Evolutionary conservation across 768 basidiomycete genomes (phyloP).

Genomic region (Phanerochaete sordida): DNA sequence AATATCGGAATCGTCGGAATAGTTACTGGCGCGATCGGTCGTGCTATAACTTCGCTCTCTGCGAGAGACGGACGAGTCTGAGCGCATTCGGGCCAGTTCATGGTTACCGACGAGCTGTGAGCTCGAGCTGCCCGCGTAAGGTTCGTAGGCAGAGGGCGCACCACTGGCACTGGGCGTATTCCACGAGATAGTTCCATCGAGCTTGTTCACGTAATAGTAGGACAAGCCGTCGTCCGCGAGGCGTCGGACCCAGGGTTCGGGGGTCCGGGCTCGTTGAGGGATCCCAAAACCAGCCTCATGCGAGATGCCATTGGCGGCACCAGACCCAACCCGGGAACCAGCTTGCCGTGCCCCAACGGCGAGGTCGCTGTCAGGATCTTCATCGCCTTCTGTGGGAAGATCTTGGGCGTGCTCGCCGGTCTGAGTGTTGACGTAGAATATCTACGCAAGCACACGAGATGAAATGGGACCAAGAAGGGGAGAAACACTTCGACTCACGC

Average conservation of each 20-base stretch:
- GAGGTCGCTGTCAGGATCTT: constrained; percentile 63
- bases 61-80: constrained; percentile 20
- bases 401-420: constrained; percentile 82
- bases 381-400: constrained; percentile 71
- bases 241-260: constrained; percentile 73
- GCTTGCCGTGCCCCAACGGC: constrained; percentile 51
- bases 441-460: constrained; percentile 41
- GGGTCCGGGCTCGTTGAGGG: constrained; percentile 53
- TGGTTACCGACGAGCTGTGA: not conserved
- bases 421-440: constrained; percentile 92
- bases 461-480: not conserved
- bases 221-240: constrained; percentile 16
- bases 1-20: constrained; percentile 79
- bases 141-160: not conserved
- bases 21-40: constrained; percentile 54
- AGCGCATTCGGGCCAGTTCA: constrained; percentile 4
- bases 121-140: not conserved
- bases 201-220: constrained; percentile 48
- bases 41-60: constrained; percentile 28
- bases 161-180: constrained; percentile 41
- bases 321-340: constrained; percentile 50
- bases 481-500: constrained; percentile 47
- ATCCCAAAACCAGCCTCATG: constrained; percentile 57
- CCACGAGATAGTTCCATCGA: constrained; percentile 68
- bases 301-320: constrained; percentile 47